Percentiles rank a stretch among this genome's conserved stretches.
phyloP scores from a whole-genome alignment of 805 yeast species.

The Barnettozyma botsteinii region DNA sequence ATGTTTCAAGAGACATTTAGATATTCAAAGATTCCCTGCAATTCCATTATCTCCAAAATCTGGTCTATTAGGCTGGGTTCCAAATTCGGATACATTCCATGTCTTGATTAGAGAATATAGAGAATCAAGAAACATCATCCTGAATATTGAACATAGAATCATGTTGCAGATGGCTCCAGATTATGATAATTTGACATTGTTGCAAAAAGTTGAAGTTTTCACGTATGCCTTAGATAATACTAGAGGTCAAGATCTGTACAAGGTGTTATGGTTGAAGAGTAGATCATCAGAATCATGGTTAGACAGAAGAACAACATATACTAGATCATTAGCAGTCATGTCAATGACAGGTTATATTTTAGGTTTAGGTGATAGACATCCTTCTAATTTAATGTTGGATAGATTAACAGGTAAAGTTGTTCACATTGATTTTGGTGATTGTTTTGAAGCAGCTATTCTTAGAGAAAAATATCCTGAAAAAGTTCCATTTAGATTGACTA shows the following conservation, averaged over 20 bases:
- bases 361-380: slow-evolving; percentile 97
- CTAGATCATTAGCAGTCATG: slow-evolving; percentile 95
- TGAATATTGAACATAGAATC: slow-evolving; percentile 90
- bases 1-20: slow-evolving; percentile 92
- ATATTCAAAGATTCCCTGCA: slow-evolving; percentile 87
- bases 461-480: slow-evolving; percentile 97
- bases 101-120: slow-evolving; percentile 87
- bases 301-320: slow-evolving; percentile 93
- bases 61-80: slow-evolving; percentile 97
- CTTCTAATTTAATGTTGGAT: slow-evolving; percentile 93
- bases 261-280: slow-evolving; percentile 93
- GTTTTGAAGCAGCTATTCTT: slow-evolving; percentile 96
- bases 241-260: slow-evolving; percentile 91
- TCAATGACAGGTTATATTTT: slow-evolving; percentile 97
- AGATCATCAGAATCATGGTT: slow-evolving; percentile 97
- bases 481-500: slow-evolving; percentile 92
- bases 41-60: slow-evolving; percentile 95
- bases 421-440: slow-evolving; percentile 98
- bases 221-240: slow-evolving; percentile 94
- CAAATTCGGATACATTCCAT: slow-evolving; percentile 95
- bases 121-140: slow-evolving; percentile 79
- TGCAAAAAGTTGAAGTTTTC: slow-evolving; percentile 95
- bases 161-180: slow-evolving; percentile 98
- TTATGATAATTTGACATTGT: slow-evolving; percentile 79
- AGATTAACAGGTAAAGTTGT: slow-evolving; percentile 91